Evolutionary conservation across 306 rosid species (phyloP).

Genomic region (Malus asiatica): DNA sequence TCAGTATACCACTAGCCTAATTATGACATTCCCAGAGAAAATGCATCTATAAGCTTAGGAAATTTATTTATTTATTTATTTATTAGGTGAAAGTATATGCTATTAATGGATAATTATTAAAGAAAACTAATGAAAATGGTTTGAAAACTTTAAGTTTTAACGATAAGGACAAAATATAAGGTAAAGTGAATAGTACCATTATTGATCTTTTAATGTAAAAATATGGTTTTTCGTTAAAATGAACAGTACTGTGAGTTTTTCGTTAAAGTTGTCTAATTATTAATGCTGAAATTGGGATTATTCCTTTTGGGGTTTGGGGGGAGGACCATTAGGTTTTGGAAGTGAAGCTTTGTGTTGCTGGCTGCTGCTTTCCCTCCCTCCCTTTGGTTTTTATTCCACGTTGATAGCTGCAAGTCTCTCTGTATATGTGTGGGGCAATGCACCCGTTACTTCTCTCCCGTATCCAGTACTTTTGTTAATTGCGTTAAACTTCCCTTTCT

Average conservation of each 20-base stretch:
- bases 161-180: no score
- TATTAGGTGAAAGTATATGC: not conserved
- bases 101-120: constrained; percentile 1
- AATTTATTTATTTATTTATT: not conserved
- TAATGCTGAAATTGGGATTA: not conserved
- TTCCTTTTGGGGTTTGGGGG: not conserved
- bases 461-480: constrained; percentile 5
- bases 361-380: constrained; percentile 2
- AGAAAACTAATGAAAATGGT: no score
- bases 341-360: constrained; percentile 32
- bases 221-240: no score
- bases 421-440: constrained; percentile 12
- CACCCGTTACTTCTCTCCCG: constrained; percentile 12
- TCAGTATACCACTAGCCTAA: constrained; percentile 17
- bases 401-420: constrained; percentile 28
- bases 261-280: not conserved
- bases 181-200: no score
- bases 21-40: constrained; percentile 48
- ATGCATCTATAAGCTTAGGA: not conserved
- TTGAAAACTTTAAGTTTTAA: no score
- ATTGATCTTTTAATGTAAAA: no score
- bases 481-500: not conserved
- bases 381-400: constrained; percentile 10
- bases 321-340: constrained; percentile 3
- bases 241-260: no score